These are phyloP conservation scores for Leccinum broughii DNA, from an alignment of 768 basidiomycete genomes.

Conservation along the genomic window DNA sequence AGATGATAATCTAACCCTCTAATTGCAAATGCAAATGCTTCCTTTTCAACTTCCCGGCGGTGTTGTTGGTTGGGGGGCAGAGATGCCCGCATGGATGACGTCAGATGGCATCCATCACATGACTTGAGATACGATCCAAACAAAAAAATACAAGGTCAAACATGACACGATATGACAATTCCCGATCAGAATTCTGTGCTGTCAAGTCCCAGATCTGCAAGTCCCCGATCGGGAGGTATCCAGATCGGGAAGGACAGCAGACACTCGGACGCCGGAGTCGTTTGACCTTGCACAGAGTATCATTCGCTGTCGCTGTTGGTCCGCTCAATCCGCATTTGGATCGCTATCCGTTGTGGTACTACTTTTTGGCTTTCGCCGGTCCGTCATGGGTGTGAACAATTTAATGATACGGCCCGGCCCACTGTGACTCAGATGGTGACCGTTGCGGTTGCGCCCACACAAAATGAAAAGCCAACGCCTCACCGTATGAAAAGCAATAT, in stretches of 20 bases:
- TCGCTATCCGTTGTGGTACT: neutral
- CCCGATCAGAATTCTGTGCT: constrained; percentile 38
- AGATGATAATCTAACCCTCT: constrained; percentile 28
- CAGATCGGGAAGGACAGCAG: constrained; percentile 27
- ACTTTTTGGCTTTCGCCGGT: constrained; percentile 6
- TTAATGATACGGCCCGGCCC: constrained; percentile 10
- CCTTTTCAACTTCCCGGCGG: neutral
- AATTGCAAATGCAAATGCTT: neutral
- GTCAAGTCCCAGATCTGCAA: constrained; percentile 28
- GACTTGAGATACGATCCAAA: constrained; percentile 17
- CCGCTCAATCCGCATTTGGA: neutral
- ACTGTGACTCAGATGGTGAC: constrained; percentile 9
- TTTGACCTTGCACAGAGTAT: neutral
- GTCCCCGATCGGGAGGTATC: constrained; percentile 19
- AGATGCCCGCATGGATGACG: constrained; percentile 19
- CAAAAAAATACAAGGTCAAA: constrained; percentile 22
- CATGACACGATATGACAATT: constrained; percentile 18
- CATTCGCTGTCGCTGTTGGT: neutral
- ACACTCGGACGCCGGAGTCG: neutral
- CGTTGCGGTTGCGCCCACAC: constrained; percentile 20
- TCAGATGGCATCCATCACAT: constrained; percentile 23
- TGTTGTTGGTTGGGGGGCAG: neutral
- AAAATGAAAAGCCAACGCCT: constrained; percentile 30
- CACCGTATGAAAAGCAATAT: constrained; percentile 12
- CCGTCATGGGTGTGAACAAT: constrained; percentile 18